These are phyloP conservation scores for Nicotiana knightiana DNA, from an alignment of 257 asterid genomes.

Conservation along the genomic window DNA sequence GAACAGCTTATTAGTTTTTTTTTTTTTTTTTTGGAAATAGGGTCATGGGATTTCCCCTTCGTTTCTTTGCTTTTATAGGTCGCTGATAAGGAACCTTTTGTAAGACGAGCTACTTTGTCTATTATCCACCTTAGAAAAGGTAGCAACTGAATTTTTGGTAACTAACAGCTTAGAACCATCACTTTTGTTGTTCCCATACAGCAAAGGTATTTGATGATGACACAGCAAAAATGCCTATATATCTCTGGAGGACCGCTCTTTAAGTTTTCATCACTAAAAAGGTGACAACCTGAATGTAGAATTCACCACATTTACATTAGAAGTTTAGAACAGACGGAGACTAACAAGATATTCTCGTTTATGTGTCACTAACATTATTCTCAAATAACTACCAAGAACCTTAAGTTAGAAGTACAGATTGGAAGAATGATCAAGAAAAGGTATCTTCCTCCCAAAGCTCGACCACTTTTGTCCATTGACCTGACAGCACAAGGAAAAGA, in stretches of 20 bases:
- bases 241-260: neutral
- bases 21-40: too few species aligned
- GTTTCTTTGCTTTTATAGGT: too few species aligned
- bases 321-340: neutral
- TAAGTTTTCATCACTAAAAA: neutral
- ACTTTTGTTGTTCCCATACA: neutral
- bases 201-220: neutral
- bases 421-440: constrained; percentile 8
- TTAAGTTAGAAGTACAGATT: neutral
- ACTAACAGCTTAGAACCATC: too few species aligned
- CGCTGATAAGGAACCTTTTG: too few species aligned
- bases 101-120: too few species aligned
- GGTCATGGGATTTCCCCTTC: too few species aligned
- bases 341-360: constrained; percentile 1
- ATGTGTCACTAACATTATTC: neutral
- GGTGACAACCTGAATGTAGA: neutral
- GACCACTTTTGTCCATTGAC: neutral
- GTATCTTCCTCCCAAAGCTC: neutral
- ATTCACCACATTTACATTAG: constrained; percentile 1
- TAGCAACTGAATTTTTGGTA: too few species aligned
- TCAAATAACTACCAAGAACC: neutral
- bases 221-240: neutral
- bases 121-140: too few species aligned
- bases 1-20: too few species aligned
- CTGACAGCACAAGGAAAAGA: neutral